Evolutionary conservation across 805 yeast species (phyloP), one percentile per base, ranked within the genome.

Genomic region (Candida yuanshanica): DNA sequence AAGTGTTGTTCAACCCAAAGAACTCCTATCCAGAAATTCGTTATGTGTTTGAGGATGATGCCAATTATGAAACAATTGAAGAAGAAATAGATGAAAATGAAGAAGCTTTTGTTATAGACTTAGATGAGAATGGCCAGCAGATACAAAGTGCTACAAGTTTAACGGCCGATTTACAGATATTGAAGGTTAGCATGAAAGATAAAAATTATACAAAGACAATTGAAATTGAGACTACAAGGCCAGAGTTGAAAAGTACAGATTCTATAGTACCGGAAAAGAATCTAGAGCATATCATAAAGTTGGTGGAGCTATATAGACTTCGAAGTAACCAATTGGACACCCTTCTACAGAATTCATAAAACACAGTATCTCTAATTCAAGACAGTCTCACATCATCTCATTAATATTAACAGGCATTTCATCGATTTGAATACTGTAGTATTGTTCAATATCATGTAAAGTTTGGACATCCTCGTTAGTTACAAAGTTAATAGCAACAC

Each of bases 401-500:
- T 68, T 77, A 52, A 88, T 71, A 66, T 83, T 78, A 52, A 81
- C 79, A 50, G 95, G 95, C 79, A 84, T 76, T 65, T 83, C 91
- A 52, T 74, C 77, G 52, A 84, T 81, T 63, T 77, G 82, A 43
- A 81, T 81, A 43, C 82, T 74, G 71, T 85, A 85, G 72, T 77
- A 78, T 62, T 69, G 70, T 60, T 83, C 89, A 51, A 84, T 68
- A 52, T 81, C 95, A 62, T 80, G 76, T 72, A 91, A 73, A 61
- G 75, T 77, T 40, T 72, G 75, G 50, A 73, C 74, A 65, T 93
- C 98, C 38, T 81, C 82, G 51, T 71, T 73, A 43, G 97, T 88
- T 58, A 89, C 81, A 56, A 93, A 84, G 74, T 90, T 93, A 66
- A 91, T 87, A 44, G 99, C 97, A 58, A 85, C 95, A 74, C 96